A percentile compares a stretch with the other conserved stretches of the same genome.
Evolutionary conservation across 2,329 filamentous ascomycete genomes (phyloP).

Genomic region (Penicillium brevicompactum): DNA sequence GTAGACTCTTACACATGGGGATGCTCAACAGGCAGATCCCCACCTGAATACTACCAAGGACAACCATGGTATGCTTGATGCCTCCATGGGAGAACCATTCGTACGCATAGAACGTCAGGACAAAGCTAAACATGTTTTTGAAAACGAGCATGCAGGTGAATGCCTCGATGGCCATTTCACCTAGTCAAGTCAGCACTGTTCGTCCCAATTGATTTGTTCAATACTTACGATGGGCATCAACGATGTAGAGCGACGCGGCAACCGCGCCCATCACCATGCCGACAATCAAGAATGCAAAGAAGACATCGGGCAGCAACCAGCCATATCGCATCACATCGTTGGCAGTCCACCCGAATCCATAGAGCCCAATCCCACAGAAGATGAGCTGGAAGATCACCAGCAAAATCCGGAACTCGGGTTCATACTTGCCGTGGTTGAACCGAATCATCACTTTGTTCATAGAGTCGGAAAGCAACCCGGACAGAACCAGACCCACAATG

Average conservation of each 20-base stretch:
- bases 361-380: constrained; percentile 75
- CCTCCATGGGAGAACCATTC: constrained; percentile 71
- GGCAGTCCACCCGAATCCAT: constrained; percentile 78
- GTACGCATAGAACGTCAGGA: constrained; percentile 80
- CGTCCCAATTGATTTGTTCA: not conserved
- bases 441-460: constrained; percentile 70
- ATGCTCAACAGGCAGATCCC: constrained; percentile 73
- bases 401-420: constrained; percentile 86
- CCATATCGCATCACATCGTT: constrained; percentile 63
- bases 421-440: constrained; percentile 78
- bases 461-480: constrained; percentile 73
- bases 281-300: constrained; percentile 80
- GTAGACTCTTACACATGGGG: constrained; percentile 71
- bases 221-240: constrained; percentile 82
- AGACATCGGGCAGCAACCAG: constrained; percentile 75
- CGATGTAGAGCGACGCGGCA: constrained; percentile 81
- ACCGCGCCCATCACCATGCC: constrained; percentile 93
- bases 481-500: constrained; percentile 73
- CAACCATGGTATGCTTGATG: constrained; percentile 65
- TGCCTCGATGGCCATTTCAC: constrained; percentile 79
- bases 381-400: constrained; percentile 81
- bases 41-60: constrained; percentile 75
- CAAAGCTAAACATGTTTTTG: constrained; percentile 92
- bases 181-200: constrained; percentile 42
- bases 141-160: constrained; percentile 91